These are phyloP conservation scores for Mollisiaceae sp. DNA, from an alignment of 2,329 filamentous ascomycete species.

Conservation along the genomic window DNA sequence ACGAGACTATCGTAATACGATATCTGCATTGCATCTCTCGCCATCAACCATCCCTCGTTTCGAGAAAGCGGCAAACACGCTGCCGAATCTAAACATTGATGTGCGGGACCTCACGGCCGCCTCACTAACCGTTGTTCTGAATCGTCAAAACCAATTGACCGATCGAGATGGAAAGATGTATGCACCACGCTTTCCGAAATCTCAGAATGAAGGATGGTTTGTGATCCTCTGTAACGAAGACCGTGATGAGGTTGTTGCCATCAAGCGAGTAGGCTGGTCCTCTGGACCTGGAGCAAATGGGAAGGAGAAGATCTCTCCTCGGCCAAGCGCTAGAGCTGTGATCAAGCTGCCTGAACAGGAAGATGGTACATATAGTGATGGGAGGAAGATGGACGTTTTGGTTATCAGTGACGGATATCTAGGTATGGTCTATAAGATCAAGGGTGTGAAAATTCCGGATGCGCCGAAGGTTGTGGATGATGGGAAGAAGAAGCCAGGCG, in stretches of 20 bases:
- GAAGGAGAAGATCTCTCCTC: conserved; percentile 37
- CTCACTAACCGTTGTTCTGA: conserved; percentile 67
- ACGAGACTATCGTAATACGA: conserved; percentile 48
- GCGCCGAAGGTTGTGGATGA: conserved; percentile 34
- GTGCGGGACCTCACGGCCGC: conserved; percentile 65
- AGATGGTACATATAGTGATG: conserved; percentile 40
- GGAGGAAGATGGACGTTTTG: conserved; percentile 71
- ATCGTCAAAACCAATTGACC: conserved; percentile 68
- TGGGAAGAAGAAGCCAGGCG: conserved; percentile 30
- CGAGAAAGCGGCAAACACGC: conserved; percentile 62
- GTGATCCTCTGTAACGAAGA: conserved; percentile 72
- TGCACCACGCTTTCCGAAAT: conserved; percentile 89
- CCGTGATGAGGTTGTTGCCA: conserved; percentile 77
- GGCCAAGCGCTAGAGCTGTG: conserved; percentile 58
- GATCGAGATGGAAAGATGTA: conserved; percentile 77
- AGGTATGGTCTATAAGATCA: conserved; percentile 61
- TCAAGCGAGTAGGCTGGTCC: conserved; percentile 85
- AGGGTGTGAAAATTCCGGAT: conserved; percentile 41
- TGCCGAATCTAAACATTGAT: conserved; percentile 73
- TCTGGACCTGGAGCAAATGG: conserved; percentile 37
- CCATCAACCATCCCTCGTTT: conserved; percentile 43
- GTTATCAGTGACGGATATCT: conserved; percentile 89
- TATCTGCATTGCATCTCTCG: conserved; percentile 57
- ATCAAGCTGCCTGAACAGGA: conserved; percentile 62
- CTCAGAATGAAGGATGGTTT: conserved; percentile 94